Conservation (phyloP, 1,284 basidiomycete species). For the Lentinula novae-zelandiae region DNA sequence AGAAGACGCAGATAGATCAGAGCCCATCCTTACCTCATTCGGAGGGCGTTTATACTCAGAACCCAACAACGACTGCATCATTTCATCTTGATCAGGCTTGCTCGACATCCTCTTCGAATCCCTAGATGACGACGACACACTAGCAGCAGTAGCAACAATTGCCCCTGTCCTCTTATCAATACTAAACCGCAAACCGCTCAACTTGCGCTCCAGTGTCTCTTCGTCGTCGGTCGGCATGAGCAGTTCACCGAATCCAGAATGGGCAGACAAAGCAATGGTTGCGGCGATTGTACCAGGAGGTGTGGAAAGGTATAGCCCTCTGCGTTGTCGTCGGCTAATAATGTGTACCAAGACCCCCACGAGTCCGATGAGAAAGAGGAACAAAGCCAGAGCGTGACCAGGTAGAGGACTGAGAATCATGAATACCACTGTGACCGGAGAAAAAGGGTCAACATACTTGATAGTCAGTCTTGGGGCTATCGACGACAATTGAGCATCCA, state of each 20-base stretch:
- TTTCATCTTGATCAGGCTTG: slow-evolving; percentile 30
- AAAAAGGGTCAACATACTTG: slow-evolving; percentile 34
- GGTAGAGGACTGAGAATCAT: slow-evolving; percentile 40
- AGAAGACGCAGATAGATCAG: slow-evolving; percentile 4
- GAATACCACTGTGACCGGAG: too few species aligned
- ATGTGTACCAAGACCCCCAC: slow-evolving; percentile 43
- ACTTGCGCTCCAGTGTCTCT: slow-evolving; percentile 38
- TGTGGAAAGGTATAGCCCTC: slow-evolving; percentile 47
- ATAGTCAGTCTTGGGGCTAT: slow-evolving; percentile 47
- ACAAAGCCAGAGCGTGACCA: slow-evolving; percentile 41
- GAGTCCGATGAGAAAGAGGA: slow-evolving; percentile 45
- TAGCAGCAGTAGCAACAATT: slow-evolving; percentile 47
- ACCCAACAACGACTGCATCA: slow-evolving; percentile 35
- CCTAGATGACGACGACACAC: not conserved
- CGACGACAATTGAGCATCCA: slow-evolving; percentile 36
- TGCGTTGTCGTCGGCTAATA: slow-evolving; percentile 42
- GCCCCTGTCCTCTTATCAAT: slow-evolving; percentile 59
- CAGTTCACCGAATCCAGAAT: slow-evolving; percentile 59
- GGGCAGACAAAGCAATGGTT: slow-evolving; percentile 50
- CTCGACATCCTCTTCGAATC: slow-evolving; percentile 12
- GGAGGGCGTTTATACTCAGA: slow-evolving; percentile 1
- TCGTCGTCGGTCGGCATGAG: slow-evolving; percentile 57
- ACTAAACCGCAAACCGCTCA: slow-evolving; percentile 51
- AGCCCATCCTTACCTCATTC: not conserved
- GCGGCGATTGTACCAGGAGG: slow-evolving; percentile 60